Conservation (phyloP, 148 eudicot species). For the Amaranthus hypochondriacus region DNA sequence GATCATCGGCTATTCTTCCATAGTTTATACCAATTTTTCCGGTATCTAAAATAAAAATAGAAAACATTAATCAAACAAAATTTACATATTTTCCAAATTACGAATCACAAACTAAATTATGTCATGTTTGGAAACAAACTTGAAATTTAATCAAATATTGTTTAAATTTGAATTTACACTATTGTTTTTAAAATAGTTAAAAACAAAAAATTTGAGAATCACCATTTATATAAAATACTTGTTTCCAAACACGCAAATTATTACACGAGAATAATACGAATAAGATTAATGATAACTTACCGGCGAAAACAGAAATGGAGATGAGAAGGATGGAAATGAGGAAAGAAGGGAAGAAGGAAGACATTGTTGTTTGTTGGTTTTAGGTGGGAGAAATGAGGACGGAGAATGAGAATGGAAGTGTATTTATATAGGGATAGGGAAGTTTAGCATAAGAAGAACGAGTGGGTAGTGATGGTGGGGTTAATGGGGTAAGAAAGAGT, state of each 20-base stretch:
- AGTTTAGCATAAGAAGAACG: background rate
- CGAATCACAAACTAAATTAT: too few species aligned
- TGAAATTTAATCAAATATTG: too few species aligned
- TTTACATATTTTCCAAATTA: background rate
- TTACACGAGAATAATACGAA: background rate
- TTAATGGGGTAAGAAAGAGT: background rate
- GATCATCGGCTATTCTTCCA: conserved; percentile 73
- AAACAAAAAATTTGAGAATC: too few species aligned
- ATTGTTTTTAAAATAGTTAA: too few species aligned
- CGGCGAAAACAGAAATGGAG: conserved; percentile 3
- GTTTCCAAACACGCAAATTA: too few species aligned
- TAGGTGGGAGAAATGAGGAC: too few species aligned
- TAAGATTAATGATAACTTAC: background rate
- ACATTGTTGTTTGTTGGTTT: background rate
- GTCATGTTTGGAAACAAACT: background rate
- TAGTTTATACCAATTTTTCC: conserved; percentile 73
- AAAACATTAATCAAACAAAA: too few species aligned
- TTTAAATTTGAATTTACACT: too few species aligned
- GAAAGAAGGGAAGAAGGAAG: conserved; percentile 10
- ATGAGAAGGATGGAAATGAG: conserved; percentile 15
- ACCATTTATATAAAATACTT: too few species aligned
- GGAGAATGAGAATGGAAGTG: background rate
- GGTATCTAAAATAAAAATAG: conserved; percentile 6
- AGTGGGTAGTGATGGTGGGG: background rate
- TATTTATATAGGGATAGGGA: background rate